Base-by-base conservation (phyloP, 1,139 yeast species). In the Pichia cactophila region DNA sequence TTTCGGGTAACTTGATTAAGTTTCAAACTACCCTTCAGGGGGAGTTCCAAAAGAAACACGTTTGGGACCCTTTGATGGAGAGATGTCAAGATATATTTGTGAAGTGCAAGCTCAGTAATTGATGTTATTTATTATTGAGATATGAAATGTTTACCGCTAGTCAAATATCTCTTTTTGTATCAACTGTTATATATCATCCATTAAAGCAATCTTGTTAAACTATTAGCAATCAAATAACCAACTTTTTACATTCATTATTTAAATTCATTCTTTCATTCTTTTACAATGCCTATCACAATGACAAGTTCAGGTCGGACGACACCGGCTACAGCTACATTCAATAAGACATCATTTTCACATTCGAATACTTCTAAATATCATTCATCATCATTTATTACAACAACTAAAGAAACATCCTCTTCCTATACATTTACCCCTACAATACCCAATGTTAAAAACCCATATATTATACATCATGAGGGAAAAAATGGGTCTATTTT, bases 401-500 rank as follows among this genome's bases (percentile, higher is more conserved):
- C 35, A 17, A 16, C 47, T 16, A 39, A 44, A 8, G 16, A 14
- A 3, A 45, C 40, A 31, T 42, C 61, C 2, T 48, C 56, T 1
- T 44, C 56, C 16, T 57, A 56, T 42, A 49, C 54, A 14, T 51
- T 42, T 20, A 45, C 44, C 45, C 56, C 51, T 4, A 33, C 45
- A 3, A 51, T 63, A 8, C 64, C 66, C 11, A 46, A 50, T 8
- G 46, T 38, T 5, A 5, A 20, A 2, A 53, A 60, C 52, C 80
- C 80, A 9, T 73, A 62, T 51, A 60, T 73, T 9, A 46, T 51
- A 11, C 45, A 48, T n/a, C 50, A 67, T 5, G 48, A 52, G 4
- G 56, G 67, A 42, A 70, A 73, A 0, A 60, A 63, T 36, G 71
- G 71, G 36, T 60, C 75, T 20, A 71, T 75, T n/a, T 75, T 75